Evolutionary conservation across 306 rosid species (phyloP), one percentile per base, ranked within the genome.

Genomic region (Dryas drummondii): DNA sequence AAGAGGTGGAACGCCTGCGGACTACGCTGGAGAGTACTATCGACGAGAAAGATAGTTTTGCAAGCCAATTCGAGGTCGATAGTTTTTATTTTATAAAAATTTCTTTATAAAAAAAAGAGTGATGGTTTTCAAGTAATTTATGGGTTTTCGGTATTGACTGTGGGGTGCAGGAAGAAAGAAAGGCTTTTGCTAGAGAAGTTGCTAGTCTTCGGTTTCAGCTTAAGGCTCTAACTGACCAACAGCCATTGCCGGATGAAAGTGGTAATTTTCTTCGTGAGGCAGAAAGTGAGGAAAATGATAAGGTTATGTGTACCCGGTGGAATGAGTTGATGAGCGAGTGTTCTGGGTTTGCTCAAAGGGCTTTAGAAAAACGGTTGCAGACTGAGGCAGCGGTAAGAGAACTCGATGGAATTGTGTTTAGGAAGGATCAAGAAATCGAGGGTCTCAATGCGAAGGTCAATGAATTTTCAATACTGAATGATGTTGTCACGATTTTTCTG

Each of bases 391-490:
- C 80, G 1, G 56, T 83, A 27, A 83, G 83, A 41, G 83, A 85
- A 67, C 85, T 91, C 73, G 87, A 68, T 1, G 80, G 78, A 22
- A 54, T 73, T 75, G 75, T 90, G 68, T 77, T 78, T 66, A 27
- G 3, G 71, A 94, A 88, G 89, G 91, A 90, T 83, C 85, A 52
- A 45, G 94, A 88, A 82, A 91, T 94, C 50, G 97, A 87, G 75
- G 80, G 78, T 77, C 93, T 94, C 59, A 86, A 83, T 83, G 71
- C 74, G 12, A 90, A 84, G 86, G 78, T 91, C 78, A 37, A 77
- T 42, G 89, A 86, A 67, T 71, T 88, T 59, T 72, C 68, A 2
- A 77, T 65, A 51, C 81, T 89, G 37, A 82, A 62, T 71, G 77
- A 81, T 76, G 86, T 52, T 4, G 66, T 68, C 7, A 59, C 76